Conservation (phyloP, 768 basidiomycete species). For the Boletus eberwhitei region DNA sequence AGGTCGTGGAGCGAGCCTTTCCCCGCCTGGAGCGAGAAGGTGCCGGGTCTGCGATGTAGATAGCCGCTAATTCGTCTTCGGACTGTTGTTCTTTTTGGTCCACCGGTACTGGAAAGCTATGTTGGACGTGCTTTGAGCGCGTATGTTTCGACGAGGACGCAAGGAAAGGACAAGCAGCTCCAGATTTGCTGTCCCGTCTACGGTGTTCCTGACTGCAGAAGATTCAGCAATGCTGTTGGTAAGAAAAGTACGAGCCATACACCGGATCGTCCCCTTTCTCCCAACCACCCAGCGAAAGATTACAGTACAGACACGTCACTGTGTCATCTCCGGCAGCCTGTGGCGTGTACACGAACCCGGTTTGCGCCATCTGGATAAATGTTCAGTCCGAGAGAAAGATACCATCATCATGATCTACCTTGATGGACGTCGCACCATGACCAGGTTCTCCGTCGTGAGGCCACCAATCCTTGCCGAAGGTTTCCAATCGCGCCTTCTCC, state of each 20-base stretch:
- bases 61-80: slow-evolving; percentile 23
- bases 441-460: slow-evolving; percentile 59
- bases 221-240: slow-evolving; percentile 4
- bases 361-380: slow-evolving; percentile 65
- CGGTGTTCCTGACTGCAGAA: slow-evolving; percentile 65
- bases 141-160: slow-evolving; percentile 27
- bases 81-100: slow-evolving; percentile 9
- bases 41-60: slow-evolving; percentile 10
- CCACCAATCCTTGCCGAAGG: slow-evolving; percentile 76
- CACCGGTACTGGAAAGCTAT: no score
- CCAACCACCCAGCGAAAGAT: slow-evolving; percentile 80
- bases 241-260: slow-evolving; percentile 43
- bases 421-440: slow-evolving; percentile 70
- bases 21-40: slow-evolving; percentile 17
- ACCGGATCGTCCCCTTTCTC: slow-evolving; percentile 81
- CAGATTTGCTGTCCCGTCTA: slow-evolving; percentile 55
- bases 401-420: slow-evolving; percentile 38
- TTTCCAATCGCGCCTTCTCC: slow-evolving; percentile 69
- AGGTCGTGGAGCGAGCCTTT: slow-evolving; percentile 21
- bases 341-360: slow-evolving; percentile 83
- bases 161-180: slow-evolving; percentile 44
- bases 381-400: background rate
- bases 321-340: slow-evolving; percentile 68
- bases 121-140: slow-evolving; percentile 9
- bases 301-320: slow-evolving; percentile 84